Evolutionary conservation across 352 stramenopile genomes (phyloP).

Genomic region (Phytophthora macrochlamydospora): DNA sequence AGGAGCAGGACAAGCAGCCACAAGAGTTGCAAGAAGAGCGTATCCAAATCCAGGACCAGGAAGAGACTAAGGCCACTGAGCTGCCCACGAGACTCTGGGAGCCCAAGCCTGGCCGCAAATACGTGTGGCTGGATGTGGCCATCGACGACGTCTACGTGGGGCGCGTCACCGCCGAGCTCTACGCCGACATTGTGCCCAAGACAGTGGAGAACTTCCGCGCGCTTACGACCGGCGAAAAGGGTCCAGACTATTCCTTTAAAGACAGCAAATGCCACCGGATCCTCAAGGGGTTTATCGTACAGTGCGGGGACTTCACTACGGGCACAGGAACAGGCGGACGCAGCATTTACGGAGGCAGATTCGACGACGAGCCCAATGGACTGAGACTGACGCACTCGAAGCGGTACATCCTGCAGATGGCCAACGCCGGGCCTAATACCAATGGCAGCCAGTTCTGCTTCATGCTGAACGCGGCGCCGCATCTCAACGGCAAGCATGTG

Average conservation of each 20-base stretch:
- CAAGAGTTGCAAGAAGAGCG: conserved; percentile 7
- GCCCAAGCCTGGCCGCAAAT: conserved; percentile 73
- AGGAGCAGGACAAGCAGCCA: conserved; percentile 11
- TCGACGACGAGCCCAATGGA: conserved; percentile 96
- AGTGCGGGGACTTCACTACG: conserved; percentile 95
- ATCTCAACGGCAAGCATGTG: conserved; percentile 85
- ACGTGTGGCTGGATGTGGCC: conserved; percentile 86
- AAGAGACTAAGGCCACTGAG: conserved; percentile 12
- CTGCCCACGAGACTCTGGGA: conserved; percentile 40
- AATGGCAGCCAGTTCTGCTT: conserved; percentile 99
- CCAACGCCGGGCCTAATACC: conserved; percentile 96
- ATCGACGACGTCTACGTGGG: conserved; percentile 78
- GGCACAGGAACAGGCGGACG: conserved; percentile 95
- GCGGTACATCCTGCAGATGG: conserved; percentile 94
- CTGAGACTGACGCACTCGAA: conserved; percentile 80
- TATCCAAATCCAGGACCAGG: conserved; percentile 2
- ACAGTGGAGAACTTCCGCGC: conserved; percentile 98
- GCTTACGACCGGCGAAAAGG: conserved; percentile 96
- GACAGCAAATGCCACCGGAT: conserved; percentile 98
- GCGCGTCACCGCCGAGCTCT: conserved; percentile 87
- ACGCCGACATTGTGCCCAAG: conserved; percentile 95
- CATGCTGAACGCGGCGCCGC: conserved; percentile 79
- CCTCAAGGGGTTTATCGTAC: conserved; percentile 98
- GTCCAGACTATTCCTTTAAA: conserved; percentile 95
- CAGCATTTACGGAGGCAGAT: conserved; percentile 98